Conservation (phyloP, 306 rosid genomes). For the Begonia peltatifolia region DNA sequence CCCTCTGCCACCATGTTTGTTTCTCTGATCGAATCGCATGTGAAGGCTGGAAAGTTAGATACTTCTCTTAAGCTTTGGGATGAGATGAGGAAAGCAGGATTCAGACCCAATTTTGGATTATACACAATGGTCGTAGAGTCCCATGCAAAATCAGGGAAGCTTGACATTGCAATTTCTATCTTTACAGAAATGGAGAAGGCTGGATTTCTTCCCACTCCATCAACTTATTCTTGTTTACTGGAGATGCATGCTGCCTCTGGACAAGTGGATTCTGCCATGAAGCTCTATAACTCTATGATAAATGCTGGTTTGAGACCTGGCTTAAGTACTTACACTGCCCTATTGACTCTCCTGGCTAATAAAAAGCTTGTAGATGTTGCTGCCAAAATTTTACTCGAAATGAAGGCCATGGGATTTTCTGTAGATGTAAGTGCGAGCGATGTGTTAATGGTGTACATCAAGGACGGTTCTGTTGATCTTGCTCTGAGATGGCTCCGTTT, state of each 20-base stretch:
- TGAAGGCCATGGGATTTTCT: slow-evolving; percentile 86
- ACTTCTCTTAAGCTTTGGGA: slow-evolving; percentile 77
- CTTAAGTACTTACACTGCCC: slow-evolving; percentile 65
- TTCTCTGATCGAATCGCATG: slow-evolving; percentile 76
- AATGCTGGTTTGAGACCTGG: slow-evolving; percentile 82
- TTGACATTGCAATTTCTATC: slow-evolving; percentile 73
- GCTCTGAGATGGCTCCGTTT: slow-evolving; percentile 88
- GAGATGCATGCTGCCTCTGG: slow-evolving; percentile 94
- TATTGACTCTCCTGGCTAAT: slow-evolving; percentile 66
- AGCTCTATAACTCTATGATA: slow-evolving; percentile 80
- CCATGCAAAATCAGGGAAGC: slow-evolving; percentile 87
- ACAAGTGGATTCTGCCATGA: slow-evolving; percentile 83
- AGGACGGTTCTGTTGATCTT: slow-evolving; percentile 82
- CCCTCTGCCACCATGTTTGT: slow-evolving; percentile 56
- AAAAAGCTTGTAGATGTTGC: slow-evolving; percentile 74
- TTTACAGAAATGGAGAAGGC: slow-evolving; percentile 93
- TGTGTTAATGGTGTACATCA: slow-evolving; percentile 83
- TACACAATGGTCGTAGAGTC: slow-evolving; percentile 82
- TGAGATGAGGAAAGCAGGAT: slow-evolving; percentile 84
- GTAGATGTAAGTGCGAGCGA: slow-evolving; percentile 93
- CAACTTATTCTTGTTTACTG: slow-evolving; percentile 76
- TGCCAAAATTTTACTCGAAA: slow-evolving; percentile 77
- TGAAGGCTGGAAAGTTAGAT: slow-evolving; percentile 90
- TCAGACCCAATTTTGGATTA: slow-evolving; percentile 85
- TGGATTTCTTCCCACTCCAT: slow-evolving; percentile 89